Evolutionary conservation across 257 asterid species (phyloP).

Genomic region (Echites panduratus): DNA sequence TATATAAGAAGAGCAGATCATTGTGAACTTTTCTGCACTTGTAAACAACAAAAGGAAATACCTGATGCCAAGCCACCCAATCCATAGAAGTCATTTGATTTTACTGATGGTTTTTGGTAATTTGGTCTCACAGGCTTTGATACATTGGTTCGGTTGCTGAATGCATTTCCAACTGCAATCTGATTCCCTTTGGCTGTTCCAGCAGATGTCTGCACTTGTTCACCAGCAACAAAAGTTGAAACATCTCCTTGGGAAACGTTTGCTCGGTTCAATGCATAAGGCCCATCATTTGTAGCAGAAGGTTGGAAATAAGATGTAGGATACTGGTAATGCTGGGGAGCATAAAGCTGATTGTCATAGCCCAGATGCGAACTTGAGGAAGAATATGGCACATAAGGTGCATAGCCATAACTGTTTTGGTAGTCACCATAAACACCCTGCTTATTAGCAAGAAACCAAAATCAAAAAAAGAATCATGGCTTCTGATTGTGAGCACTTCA

Average conservation of each 20-base stretch:
- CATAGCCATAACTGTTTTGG: slow-evolving; percentile 30
- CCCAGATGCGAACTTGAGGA: slow-evolving; percentile 27
- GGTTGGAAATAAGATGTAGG: slow-evolving; percentile 35
- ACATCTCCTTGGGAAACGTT: slow-evolving; percentile 20
- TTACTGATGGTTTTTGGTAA: slow-evolving; percentile 17
- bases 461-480: background rate
- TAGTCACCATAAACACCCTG: slow-evolving; percentile 38
- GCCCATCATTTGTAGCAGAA: slow-evolving; percentile 17
- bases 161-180: slow-evolving; percentile 20
- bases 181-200: slow-evolving; percentile 25
- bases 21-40: background rate
- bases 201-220: slow-evolving; percentile 20
- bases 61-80: slow-evolving; percentile 37
- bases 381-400: slow-evolving; percentile 30
- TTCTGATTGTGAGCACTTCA: background rate
- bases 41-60: slow-evolving; percentile 4
- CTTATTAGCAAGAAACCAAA: slow-evolving; percentile 7
- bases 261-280: slow-evolving; percentile 12
- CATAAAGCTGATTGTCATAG: slow-evolving; percentile 30
- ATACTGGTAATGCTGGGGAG: slow-evolving; percentile 33
- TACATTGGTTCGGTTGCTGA: slow-evolving; percentile 16
- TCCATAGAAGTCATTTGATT: slow-evolving; percentile 29
- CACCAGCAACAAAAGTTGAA: slow-evolving; percentile 17
- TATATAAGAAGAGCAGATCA: background rate
- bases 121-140: slow-evolving; percentile 22